Percentiles rank a stretch among this genome's conserved stretches.
Conservation (phyloP, 192 early-diverging fungal genomes). For the Coemansia sp. region DNA sequence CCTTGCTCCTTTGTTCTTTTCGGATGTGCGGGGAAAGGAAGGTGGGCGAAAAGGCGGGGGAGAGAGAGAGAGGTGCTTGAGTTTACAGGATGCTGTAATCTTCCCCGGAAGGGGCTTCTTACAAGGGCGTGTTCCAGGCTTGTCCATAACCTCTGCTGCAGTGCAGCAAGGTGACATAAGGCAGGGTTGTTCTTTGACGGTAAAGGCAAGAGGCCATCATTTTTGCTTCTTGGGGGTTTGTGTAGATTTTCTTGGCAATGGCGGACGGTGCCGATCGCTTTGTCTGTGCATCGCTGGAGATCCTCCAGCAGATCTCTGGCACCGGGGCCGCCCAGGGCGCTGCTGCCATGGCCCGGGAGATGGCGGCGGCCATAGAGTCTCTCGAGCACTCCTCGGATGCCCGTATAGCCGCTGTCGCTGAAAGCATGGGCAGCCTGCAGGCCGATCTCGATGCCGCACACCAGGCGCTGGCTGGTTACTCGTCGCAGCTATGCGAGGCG, state of each 20-base stretch:
- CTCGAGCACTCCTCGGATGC: slow-evolving; percentile 1
- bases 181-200: background rate
- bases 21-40: no score
- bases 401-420: background rate
- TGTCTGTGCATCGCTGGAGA: no score
- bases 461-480: background rate
- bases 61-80: no score
- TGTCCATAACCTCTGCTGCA: no score
- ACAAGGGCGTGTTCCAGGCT: no score
- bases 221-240: no score
- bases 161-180: background rate
- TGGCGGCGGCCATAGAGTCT: slow-evolving; percentile 1
- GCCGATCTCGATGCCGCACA: background rate
- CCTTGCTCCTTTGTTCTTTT: no score
- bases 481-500: background rate
- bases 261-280: slow-evolving; percentile 4
- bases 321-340: no score
- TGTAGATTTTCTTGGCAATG: slow-evolving; percentile 1
- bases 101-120: no score
- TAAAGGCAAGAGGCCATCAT: slow-evolving; percentile 5
- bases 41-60: no score
- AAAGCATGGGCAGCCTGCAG: background rate
- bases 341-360: slow-evolving; percentile 1
- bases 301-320: no score
- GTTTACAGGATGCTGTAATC: no score